Conservation (phyloP, 139 green algal species). For the Micromonas commoda region DNA sequence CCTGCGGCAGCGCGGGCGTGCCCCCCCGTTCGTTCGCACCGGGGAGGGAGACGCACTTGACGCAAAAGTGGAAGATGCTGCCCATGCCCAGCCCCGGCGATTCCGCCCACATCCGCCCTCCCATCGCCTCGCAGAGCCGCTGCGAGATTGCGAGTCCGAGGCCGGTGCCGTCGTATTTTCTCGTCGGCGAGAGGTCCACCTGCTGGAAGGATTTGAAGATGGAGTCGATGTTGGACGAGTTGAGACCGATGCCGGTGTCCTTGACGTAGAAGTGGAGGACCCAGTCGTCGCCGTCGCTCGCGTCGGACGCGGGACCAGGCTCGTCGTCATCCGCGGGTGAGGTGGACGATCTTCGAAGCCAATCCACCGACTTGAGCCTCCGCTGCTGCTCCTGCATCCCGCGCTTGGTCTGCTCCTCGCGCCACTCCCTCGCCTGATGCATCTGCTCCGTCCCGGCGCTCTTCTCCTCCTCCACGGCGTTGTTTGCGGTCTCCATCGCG, state of each 20-base stretch:
- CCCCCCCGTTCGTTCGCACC: not conserved
- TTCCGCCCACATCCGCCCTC: conserved; percentile 52
- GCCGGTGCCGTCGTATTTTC: conserved; percentile 69
- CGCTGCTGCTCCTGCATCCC: not conserved
- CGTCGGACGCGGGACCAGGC: too few relatives aligned
- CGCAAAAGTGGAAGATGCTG: conserved; percentile 20
- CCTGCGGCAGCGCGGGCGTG: not conserved
- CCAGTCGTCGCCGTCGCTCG: not conserved
- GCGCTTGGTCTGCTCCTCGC: not conserved
- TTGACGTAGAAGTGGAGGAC: conserved; percentile 23
- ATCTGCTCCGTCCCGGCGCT: not conserved
- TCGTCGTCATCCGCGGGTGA: not conserved
- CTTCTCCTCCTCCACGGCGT: not conserved
- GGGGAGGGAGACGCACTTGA: not conserved
- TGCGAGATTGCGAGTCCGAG: conserved; percentile 73
- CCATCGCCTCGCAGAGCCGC: conserved; percentile 69
- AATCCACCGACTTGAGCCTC: not conserved
- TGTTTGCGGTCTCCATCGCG: too few relatives aligned
- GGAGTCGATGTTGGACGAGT: conserved; percentile 36
- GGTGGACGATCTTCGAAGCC: not conserved
- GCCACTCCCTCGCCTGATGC: not conserved
- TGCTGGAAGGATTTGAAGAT: conserved; percentile 75
- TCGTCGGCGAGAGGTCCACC: conserved; percentile 52
- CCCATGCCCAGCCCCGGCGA: conserved; percentile 6
- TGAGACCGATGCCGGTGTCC: conserved; percentile 31